Percentiles rank a stretch among this genome's conserved stretches.
These are phyloP conservation scores for Clavariopsis aquatica DNA, from an alignment of 495 filamentous ascomycete genomes.

Conservation along the genomic window DNA sequence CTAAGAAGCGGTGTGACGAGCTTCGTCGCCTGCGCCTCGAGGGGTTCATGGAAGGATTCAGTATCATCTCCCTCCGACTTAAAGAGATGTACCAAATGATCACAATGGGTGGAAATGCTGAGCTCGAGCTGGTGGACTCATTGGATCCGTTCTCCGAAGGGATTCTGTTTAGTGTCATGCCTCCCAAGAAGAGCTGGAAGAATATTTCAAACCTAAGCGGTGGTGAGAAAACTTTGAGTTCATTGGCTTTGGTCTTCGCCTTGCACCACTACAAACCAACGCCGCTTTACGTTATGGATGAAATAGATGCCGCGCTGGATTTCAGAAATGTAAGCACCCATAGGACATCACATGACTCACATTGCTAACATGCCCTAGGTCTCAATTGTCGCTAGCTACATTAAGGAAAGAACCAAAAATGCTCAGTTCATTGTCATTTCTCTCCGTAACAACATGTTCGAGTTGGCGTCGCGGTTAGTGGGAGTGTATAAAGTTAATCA, in stretches of 20 bases:
- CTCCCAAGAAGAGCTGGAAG: constrained; percentile 99
- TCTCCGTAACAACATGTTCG: constrained; percentile 98
- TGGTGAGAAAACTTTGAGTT: constrained; percentile 95
- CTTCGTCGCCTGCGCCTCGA: constrained; percentile 85
- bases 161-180: constrained; percentile 96
- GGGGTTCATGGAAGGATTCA: constrained; percentile 98
- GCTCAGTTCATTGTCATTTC: constrained; percentile 99
- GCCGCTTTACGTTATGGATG: constrained; percentile 98
- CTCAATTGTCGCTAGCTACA: constrained; percentile 96
- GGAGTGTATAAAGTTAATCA: constrained; percentile 99
- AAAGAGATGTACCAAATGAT: constrained; percentile 99
- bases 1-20: constrained; percentile 88
- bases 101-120: constrained; percentile 98
- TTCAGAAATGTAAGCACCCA: constrained; percentile 80
- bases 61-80: constrained; percentile 86
- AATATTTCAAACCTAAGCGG: constrained; percentile 94
- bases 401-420: constrained; percentile 98
- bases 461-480: constrained; percentile 87
- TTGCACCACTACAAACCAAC: constrained; percentile 98
- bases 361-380: constrained; percentile 59
- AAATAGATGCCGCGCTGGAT: constrained; percentile 97
- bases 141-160: constrained; percentile 96
- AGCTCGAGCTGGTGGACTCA: constrained; percentile 92
- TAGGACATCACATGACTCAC: neutral
- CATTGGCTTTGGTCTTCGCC: constrained; percentile 92